Evolutionary conservation across 1,284 basidiomycete genomes (phyloP).

Genomic region (Rhodotorula sp.): DNA sequence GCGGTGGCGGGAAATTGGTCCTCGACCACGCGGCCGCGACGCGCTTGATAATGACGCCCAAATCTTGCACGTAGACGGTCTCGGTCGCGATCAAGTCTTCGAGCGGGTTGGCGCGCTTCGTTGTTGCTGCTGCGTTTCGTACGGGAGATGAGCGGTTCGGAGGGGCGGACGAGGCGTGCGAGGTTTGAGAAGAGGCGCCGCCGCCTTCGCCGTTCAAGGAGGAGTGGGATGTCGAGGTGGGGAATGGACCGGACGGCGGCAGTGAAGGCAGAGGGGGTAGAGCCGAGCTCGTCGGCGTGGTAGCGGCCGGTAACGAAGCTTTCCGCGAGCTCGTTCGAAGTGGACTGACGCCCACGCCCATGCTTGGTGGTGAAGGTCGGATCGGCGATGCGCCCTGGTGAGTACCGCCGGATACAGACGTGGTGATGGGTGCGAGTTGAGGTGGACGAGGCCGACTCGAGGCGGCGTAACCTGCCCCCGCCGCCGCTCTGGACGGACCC

Average conservation of each 20-base stretch:
- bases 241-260: not conserved
- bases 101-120: constrained; percentile 65
- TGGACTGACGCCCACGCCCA: not conserved
- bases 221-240: not conserved
- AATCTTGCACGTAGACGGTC: constrained; percentile 84
- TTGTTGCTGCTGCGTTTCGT: not conserved
- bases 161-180: too few species aligned
- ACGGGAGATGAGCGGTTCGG: not conserved
- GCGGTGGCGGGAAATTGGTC: constrained; percentile 85
- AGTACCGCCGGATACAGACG: not conserved
- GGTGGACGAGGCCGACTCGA: not conserved
- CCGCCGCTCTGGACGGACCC: not conserved
- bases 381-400: not conserved
- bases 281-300: not conserved
- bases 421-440: not conserved
- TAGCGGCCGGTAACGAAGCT: not conserved
- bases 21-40: constrained; percentile 96
- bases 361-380: not conserved
- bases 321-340: not conserved
- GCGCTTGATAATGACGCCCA: constrained; percentile 90
- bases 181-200: too few species aligned
- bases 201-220: not conserved
- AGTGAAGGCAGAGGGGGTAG: not conserved
- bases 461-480: not conserved
- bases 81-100: constrained; percentile 92